phyloP scores from a whole-genome alignment of 1,284 basidiomycete species.

The Malassezia vespertilionis region DNA sequence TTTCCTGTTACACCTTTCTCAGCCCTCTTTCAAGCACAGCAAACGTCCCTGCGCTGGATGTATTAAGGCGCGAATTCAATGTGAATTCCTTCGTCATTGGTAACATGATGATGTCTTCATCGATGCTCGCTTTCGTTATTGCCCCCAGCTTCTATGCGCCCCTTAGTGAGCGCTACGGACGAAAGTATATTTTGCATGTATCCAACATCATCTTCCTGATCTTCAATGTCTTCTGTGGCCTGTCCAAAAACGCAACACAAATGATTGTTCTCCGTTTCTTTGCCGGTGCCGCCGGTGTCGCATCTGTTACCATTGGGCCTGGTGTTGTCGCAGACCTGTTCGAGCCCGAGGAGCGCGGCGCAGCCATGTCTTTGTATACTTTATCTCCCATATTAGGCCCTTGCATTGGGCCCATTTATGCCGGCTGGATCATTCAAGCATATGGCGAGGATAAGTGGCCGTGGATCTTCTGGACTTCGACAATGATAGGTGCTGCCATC shows the following conservation, averaged over 20 bases:
- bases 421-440: constrained; percentile 28
- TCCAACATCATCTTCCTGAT: constrained; percentile 5
- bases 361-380: constrained; percentile 50
- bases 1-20: neutral
- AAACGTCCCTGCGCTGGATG: constrained; percentile 2
- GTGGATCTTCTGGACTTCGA: constrained; percentile 29
- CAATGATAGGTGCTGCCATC: constrained; percentile 25
- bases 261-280: constrained; percentile 26
- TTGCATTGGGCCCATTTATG: constrained; percentile 23
- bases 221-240: constrained; percentile 19
- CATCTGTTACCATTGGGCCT: constrained; percentile 49
- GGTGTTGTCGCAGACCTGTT: constrained; percentile 63
- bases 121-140: neutral
- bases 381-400: constrained; percentile 51
- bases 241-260: constrained; percentile 22
- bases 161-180: constrained; percentile 4
- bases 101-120: constrained; percentile 4
- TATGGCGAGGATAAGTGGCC: constrained; percentile 18
- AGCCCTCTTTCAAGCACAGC: constrained; percentile 1
- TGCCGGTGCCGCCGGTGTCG: constrained; percentile 39
- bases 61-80: neutral
- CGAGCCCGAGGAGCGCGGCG: constrained; percentile 52
- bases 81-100: neutral
- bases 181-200: neutral
- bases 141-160: neutral